phyloP scores from a whole-genome alignment of 306 rosid species.

The Corylus heterophylla region DNA sequence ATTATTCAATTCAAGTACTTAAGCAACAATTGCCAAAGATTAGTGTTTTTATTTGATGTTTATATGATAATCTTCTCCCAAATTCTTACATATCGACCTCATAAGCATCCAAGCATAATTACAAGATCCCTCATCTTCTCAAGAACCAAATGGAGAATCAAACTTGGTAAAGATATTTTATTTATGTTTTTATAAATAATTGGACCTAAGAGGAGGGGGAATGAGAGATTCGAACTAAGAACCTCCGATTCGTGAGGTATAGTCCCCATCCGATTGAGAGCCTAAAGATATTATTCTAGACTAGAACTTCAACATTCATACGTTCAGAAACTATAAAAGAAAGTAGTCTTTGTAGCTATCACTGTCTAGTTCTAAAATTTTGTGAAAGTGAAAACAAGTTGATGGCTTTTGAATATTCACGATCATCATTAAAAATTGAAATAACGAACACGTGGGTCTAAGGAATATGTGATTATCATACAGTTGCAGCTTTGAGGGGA shows the following conservation, averaged over 20 bases:
- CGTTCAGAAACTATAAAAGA: not conserved
- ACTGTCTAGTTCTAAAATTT: not conserved
- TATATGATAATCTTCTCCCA: too few relatives aligned
- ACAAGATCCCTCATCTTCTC: not conserved
- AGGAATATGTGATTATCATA: slow-evolving; percentile 34
- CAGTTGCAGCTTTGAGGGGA: slow-evolving; percentile 72
- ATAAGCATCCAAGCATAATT: not conserved
- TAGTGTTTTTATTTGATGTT: too few relatives aligned
- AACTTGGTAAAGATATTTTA: not conserved
- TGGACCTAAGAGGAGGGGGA: too few relatives aligned
- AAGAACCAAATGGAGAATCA: slow-evolving; percentile 1
- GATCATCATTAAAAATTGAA: not conserved
- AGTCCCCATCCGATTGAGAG: too few relatives aligned
- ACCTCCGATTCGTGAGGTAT: too few relatives aligned
- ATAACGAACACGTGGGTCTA: not conserved
- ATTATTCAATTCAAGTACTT: too few relatives aligned
- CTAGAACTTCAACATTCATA: not conserved
- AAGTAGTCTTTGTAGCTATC: not conserved
- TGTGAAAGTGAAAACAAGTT: not conserved
- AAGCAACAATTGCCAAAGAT: too few relatives aligned
- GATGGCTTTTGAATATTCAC: not conserved
- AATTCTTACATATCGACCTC: not conserved
- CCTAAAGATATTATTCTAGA: too few relatives aligned
- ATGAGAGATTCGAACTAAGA: too few relatives aligned
- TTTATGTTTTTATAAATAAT: too few relatives aligned